Base-by-base conservation (phyloP, 177 flowering plant genomes). In the Telopea speciosissima region DNA sequence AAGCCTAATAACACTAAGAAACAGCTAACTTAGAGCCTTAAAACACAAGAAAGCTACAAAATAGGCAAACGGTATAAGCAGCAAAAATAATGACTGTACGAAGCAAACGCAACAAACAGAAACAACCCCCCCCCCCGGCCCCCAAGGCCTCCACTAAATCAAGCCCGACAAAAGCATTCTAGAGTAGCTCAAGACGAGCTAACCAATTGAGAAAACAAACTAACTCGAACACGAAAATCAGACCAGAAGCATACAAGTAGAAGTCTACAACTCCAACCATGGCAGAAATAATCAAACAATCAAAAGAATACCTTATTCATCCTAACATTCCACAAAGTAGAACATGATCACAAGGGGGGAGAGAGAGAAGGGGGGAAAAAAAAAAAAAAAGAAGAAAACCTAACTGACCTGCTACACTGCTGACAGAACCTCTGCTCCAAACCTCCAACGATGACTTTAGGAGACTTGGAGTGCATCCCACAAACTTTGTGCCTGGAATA, bases 401-500 rank as follows among this genome's bases (percentile, higher is more conserved):
- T 11, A 63, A 65, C 81, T 72, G 72, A 93, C 98, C 98, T 89
- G 91, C 97, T 93, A 70, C 98, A 93, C 87, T 93, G 98, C 77
- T 93, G 98, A 77, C 98, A 93, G 78, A 93, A 93, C 81, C 98
- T 84, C 80, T 93, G 98, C 76, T 91, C 87, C 56, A 88, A 25
- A 13, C 97, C 94, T 17, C 76, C 83, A 76, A 91, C 98, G 78
- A 82, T 78, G 33, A 93, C 98, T 63, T 69, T 81, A 13, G 92
- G 83, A 42, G 90, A 80, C 76, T 93, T 93, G 4, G 98, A 93
- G 69, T 93, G 98, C 82, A 81, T 77, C 12, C 82, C 83, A 81
- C 98, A 93, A 8, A 93, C 98, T 77, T 88, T 93, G 71, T 93
- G 98, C 88, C 92, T 91, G 9, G 96, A 87, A 78, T 93, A 91